A percentile compares a stretch with the other conserved stretches of the same genome.
Evolutionary conservation across 441 rosid genomes (phyloP).

Genomic region (Brassica hybrid): DNA sequence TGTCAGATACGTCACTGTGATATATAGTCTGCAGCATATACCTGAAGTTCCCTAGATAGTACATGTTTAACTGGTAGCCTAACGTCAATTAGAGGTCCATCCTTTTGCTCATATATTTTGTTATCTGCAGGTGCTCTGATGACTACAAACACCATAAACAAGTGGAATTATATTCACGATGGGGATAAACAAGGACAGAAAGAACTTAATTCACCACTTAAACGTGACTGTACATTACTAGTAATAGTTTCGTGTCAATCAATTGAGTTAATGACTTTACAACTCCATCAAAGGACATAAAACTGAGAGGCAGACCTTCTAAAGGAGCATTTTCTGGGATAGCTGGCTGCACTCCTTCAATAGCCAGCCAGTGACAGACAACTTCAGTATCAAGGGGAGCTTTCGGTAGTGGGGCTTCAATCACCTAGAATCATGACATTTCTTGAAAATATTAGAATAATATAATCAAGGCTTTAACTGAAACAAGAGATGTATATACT

Average conservation of each 20-base stretch:
- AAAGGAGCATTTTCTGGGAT: slow-evolving; percentile 93
- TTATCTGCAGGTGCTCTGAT: slow-evolving; percentile 68
- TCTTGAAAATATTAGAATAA: slow-evolving; percentile 14
- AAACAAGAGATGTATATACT: slow-evolving; percentile 10
- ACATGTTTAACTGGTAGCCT: slow-evolving; percentile 90
- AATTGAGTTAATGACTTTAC: slow-evolving; percentile 15
- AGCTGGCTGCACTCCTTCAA: slow-evolving; percentile 95
- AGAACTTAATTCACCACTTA: background rate
- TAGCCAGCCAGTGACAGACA: slow-evolving; percentile 94
- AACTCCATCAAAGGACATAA: slow-evolving; percentile 19
- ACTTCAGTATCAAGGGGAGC: slow-evolving; percentile 87
- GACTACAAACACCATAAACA: slow-evolving; percentile 48
- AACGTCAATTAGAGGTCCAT: slow-evolving; percentile 72
- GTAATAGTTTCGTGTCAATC: background rate
- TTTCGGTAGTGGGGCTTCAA: slow-evolving; percentile 95
- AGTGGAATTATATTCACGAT: slow-evolving; percentile 16
- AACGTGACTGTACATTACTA: slow-evolving; percentile 21
- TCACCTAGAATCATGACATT: slow-evolving; percentile 57
- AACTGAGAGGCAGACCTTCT: slow-evolving; percentile 59
- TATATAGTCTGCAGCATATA: slow-evolving; percentile 36
- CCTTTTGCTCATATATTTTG: slow-evolving; percentile 63
- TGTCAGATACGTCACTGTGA: slow-evolving; percentile 5
- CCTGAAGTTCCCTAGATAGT: slow-evolving; percentile 92
- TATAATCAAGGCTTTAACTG: background rate
- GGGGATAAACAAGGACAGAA: slow-evolving; percentile 4